Percentiles rank a stretch among this genome's conserved stretches.
phyloP scores from a whole-genome alignment of 768 basidiomycete genomes.

The Mrakia frigida region DNA sequence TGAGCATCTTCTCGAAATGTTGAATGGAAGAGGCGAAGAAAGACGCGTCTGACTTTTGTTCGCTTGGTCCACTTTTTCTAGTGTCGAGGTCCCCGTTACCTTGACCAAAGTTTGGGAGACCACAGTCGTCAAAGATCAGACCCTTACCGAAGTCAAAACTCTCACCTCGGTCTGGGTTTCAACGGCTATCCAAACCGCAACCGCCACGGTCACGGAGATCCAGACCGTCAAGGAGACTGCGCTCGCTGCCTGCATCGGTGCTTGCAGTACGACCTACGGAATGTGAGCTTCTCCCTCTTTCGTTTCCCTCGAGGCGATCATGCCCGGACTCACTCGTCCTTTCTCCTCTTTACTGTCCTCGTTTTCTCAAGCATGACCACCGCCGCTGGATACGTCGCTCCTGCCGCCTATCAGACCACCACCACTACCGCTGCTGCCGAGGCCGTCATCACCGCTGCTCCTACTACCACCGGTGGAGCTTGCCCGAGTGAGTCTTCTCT shows the following conservation, averaged over 20 bases:
- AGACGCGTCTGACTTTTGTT: not conserved
- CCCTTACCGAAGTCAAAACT: not conserved
- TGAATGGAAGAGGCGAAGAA: not conserved
- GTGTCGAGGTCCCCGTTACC: not conserved
- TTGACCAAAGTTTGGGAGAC: slow-evolving; percentile 8
- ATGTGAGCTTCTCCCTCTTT: too few relatives aligned
- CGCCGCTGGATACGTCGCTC: not conserved
- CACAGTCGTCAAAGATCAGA: not conserved
- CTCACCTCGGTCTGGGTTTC: not conserved
- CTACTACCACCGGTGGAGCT: not conserved
- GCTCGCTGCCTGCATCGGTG: not conserved
- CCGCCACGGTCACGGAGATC: not conserved
- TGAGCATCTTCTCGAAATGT: not conserved
- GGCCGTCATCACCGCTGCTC: not conserved
- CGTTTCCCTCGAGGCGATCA: too few relatives aligned
- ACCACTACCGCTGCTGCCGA: not conserved
- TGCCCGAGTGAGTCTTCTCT: not conserved
- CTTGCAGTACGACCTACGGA: not conserved
- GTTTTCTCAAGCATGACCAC: slow-evolving; percentile 8
- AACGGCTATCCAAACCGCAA: not conserved
- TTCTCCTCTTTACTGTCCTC: not conserved
- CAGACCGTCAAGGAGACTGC: not conserved
- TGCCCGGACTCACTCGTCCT: not conserved
- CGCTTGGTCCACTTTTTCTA: not conserved
- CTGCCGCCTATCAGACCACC: not conserved